Percentiles rank a stretch among this genome's conserved stretches.
phyloP scores from a whole-genome alignment of 495 filamentous ascomycete genomes.

The Hapsidospora chrysogenum region DNA sequence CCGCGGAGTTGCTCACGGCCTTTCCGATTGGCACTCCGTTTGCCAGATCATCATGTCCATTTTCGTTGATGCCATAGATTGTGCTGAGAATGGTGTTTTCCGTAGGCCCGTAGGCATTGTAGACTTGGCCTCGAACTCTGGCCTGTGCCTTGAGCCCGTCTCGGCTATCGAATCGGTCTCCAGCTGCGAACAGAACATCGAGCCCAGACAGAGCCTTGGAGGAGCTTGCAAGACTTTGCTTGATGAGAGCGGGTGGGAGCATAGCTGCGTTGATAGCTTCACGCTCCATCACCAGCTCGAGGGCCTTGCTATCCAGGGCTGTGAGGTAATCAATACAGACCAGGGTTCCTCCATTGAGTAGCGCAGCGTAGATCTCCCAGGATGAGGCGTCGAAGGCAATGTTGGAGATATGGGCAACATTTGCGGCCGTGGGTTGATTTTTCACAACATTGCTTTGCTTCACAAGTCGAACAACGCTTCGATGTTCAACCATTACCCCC shows the following conservation, averaged over 20 bases:
- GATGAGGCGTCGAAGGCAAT: slow-evolving; percentile 5
- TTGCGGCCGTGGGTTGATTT: slow-evolving; percentile 1
- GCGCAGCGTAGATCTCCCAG: slow-evolving; percentile 5
- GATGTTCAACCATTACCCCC: slow-evolving; percentile 4
- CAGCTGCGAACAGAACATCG: slow-evolving; percentile 1
- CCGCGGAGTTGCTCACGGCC: slow-evolving; percentile 4
- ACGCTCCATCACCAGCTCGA: not conserved
- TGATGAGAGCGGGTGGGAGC: slow-evolving; percentile 3
- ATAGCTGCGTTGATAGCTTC: slow-evolving; percentile 2
- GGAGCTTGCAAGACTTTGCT: slow-evolving; percentile 1
- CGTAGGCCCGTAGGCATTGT: slow-evolving; percentile 6
- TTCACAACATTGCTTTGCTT: slow-evolving; percentile 1
- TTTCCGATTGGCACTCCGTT: slow-evolving; percentile 5
- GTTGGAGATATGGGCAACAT: slow-evolving; percentile 5
- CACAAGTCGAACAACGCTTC: slow-evolving; percentile 3
- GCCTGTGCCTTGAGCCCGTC: slow-evolving; percentile 1
- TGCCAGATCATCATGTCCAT: not conserved
- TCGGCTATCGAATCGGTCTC: slow-evolving; percentile 3
- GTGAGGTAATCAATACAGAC: slow-evolving; percentile 5
- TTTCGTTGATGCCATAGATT: not conserved
- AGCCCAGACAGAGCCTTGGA: slow-evolving; percentile 1
- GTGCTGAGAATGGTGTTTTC: no score
- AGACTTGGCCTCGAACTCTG: not conserved
- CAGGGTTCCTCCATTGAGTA: slow-evolving; percentile 5
- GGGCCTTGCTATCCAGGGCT: slow-evolving; percentile 1